A percentile compares a stretch with the other conserved stretches of the same genome.
Evolutionary conservation across 208 protist genomes (phyloP).

Genomic region (Leishmania guyanensis): DNA sequence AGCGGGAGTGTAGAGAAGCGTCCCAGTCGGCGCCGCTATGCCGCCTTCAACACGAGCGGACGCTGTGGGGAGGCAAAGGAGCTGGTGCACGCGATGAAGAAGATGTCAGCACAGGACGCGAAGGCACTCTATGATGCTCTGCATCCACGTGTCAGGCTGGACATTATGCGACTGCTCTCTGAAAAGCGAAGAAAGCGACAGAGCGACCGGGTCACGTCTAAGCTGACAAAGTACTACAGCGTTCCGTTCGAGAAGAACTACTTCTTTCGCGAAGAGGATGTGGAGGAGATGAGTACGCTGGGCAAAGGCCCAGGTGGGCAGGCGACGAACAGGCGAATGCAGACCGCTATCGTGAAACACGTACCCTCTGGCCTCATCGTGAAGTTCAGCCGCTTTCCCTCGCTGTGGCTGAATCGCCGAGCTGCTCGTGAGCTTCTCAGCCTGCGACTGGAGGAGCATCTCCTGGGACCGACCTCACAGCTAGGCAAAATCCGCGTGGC

Average conservation of each 20-base stretch:
- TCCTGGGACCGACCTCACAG: slow-evolving; percentile 54
- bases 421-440: slow-evolving; percentile 77
- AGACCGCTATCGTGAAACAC: slow-evolving; percentile 81
- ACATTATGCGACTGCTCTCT: slow-evolving; percentile 62
- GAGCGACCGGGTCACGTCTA: slow-evolving; percentile 15
- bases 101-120: slow-evolving; percentile 28
- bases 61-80: slow-evolving; percentile 48
- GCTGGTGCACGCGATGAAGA: slow-evolving; percentile 56
- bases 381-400: slow-evolving; percentile 87
- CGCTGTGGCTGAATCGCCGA: slow-evolving; percentile 82
- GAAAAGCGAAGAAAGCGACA: slow-evolving; percentile 35
- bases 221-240: slow-evolving; percentile 63
- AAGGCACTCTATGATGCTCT: slow-evolving; percentile 50
- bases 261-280: slow-evolving; percentile 82
- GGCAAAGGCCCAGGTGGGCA: slow-evolving; percentile 85
- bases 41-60: slow-evolving; percentile 61
- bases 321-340: slow-evolving; percentile 87
- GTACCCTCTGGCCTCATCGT: slow-evolving; percentile 66
- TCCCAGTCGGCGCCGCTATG: slow-evolving; percentile 61
- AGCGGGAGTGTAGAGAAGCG: slow-evolving; percentile 8
- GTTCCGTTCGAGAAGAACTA: slow-evolving; percentile 64
- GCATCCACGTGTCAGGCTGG: slow-evolving; percentile 66
- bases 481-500: slow-evolving; percentile 37
- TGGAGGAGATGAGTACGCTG: slow-evolving; percentile 76
- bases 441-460: slow-evolving; percentile 72